Percentiles rank a stretch among this genome's conserved stretches.
These are phyloP conservation scores for Cenococcum geophilum DNA, from an alignment of 495 filamentous ascomycete species.

Conservation along the genomic window DNA sequence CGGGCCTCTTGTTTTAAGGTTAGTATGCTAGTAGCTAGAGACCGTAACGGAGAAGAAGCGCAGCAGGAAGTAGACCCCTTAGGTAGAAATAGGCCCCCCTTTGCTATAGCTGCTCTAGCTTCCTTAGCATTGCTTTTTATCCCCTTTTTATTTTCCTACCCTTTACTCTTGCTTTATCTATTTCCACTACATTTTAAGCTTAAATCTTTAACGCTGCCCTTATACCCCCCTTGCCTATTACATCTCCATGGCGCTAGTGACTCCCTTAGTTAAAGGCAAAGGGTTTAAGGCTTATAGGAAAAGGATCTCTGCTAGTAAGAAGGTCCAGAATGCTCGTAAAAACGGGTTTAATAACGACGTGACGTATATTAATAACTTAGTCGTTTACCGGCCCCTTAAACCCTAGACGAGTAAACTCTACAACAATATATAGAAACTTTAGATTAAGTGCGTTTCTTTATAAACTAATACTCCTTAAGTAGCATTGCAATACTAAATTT, in stretches of 20 bases:
- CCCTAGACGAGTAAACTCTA: neutral
- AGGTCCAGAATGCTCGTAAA: neutral
- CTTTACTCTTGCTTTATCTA: neutral
- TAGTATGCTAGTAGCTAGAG: neutral
- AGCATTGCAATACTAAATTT: neutral
- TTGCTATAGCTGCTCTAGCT: no score
- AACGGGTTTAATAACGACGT: conserved; percentile 1
- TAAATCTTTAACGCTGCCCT: neutral
- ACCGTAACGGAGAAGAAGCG: neutral
- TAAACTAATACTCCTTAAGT: neutral
- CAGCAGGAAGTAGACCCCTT: neutral
- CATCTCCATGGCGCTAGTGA: neutral
- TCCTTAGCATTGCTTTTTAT: neutral
- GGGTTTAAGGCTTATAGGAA: neutral
- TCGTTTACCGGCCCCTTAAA: neutral
- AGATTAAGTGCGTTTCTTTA: neutral
- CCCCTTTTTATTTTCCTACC: neutral
- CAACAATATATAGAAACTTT: neutral
- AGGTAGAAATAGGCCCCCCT: neutral
- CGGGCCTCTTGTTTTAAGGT: neutral
- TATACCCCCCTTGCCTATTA: neutral
- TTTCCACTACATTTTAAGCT: no score
- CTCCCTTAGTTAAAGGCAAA: neutral
- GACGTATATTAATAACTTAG: neutral
- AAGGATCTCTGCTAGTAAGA: neutral